Evolutionary conservation across 2,329 filamentous ascomycete species (phyloP), one percentile per base, ranked within the genome.

Genomic region (Eutypa lata): DNA sequence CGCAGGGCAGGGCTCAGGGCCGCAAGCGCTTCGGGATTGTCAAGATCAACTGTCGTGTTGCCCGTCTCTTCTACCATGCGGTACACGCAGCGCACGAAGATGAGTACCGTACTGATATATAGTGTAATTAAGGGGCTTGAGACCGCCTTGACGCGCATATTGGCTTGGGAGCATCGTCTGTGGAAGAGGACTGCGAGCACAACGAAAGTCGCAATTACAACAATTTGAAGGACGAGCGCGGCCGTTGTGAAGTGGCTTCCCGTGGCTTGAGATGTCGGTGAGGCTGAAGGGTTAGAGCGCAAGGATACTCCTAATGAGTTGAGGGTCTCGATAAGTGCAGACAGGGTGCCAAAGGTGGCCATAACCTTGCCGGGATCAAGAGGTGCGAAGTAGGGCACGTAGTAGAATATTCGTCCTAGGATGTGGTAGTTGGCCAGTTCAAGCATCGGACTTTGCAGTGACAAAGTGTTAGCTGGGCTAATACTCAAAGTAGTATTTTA

Each of bases 361-460:
- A 80, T 60, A 24, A 81, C 75, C 18, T 68, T 68, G 51, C 68
- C 68, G 0, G 78, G 73, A 16, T 75, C 71, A n/a, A 82, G 64
- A 0, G 83, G 83, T 0, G 83, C 73, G 50, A 78, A 73, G 61
- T 83, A 80, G 0, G 84, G 84, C 2, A 86, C 74, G 65, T 87
- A 88, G 68, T 79, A 80, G 24, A 88, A 73, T 11, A 84, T 72
- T 2, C 84, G 78, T 3, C 79, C 80, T 50, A 88, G 79, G 54
- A 86, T 74, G 61, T 84, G 79, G 67, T 87, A 88, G 68, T 87
- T 86, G 53, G 79, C 76, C 3, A 84, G 77, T 54, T 85, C 82
- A 48, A 86, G 78, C 3, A 87, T 71, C 0, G 85, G 84, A 2
- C 81, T 81, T 7, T 10, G 26, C 10, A 43, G 11, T 10, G 19